phyloP scores from a whole-genome alignment of 2,329 filamentous ascomycete genomes.

The Sporothrix globosa region DNA sequence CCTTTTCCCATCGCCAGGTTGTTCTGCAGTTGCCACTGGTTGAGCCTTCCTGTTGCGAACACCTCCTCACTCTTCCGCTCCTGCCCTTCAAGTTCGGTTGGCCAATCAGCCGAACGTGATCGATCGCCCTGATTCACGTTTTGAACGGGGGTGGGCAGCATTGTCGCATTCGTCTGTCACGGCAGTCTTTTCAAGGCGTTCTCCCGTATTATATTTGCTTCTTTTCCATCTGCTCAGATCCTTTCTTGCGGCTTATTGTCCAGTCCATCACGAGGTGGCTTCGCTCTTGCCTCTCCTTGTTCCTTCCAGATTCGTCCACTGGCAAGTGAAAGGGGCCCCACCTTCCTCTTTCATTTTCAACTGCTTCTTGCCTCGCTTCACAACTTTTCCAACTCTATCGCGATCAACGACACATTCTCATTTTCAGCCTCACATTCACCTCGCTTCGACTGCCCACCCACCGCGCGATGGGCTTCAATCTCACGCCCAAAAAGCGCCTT shows the following conservation, averaged over 20 bases:
- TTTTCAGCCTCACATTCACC: background rate
- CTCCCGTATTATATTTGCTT: background rate
- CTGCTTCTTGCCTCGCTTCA: background rate
- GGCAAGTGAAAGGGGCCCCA: background rate
- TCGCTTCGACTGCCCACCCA: background rate
- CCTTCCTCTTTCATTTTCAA: background rate
- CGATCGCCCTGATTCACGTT: conserved; percentile 18
- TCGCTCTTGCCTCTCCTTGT: background rate
- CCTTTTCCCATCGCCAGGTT: background rate
- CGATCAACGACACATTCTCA: background rate
- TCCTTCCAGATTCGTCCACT: conserved; percentile 12
- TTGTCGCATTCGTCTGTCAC: background rate
- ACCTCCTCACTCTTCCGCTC: conserved; percentile 10
- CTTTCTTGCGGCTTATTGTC: background rate
- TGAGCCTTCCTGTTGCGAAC: conserved; percentile 5
- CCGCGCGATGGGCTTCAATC: conserved; percentile 44
- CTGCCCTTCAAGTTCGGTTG: background rate
- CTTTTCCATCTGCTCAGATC: background rate
- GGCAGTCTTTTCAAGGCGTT: background rate
- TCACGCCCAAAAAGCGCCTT: conserved; percentile 52
- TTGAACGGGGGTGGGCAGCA: background rate
- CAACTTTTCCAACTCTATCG: background rate
- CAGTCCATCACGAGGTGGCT: background rate
- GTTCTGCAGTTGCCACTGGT: conserved; percentile 14
- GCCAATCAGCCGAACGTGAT: conserved; percentile 7